Evolutionary conservation across 2,329 filamentous ascomycete genomes (phyloP), one percentile per base, ranked within the genome.

Genomic region (Pseudopyrenochaeta lycopersici): DNA sequence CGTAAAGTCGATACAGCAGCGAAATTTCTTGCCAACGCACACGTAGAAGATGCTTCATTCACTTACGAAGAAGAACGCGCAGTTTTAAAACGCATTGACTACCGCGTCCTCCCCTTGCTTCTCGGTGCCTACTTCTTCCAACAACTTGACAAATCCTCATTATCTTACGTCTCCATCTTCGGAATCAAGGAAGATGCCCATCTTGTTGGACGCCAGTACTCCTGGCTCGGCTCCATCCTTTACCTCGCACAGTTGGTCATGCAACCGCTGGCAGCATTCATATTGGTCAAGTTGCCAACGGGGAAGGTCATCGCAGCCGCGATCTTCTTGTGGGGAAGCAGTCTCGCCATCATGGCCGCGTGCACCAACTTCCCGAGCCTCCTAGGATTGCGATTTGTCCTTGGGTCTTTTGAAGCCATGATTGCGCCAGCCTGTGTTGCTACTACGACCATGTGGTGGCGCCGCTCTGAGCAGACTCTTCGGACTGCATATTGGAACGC

Each of bases 381-480:
- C 9, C 56, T 79, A 14, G 69, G 66, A 2, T 62, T 73, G 14
- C 64, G 77, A 2, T 79, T 81, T 42, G 69, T 77, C 7, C 65
- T 82, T 6, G 80, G 79, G 2, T 63, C 71, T 2, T 78, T 79
- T 47, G 60, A 64, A 31, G 62, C 63, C 6, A 60, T 63, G 55
- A 61, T 66, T 21, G 72, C 79, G 10, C 84, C 84, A 0, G 81
- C 80, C 17, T 86, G 85, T 58, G 76, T 85, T 14, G 82, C 83
- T 15, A 83, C 86, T 30, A 85, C 84, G 1, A 80, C 83, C 49
- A 85, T 85, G 82, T 87, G 84, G 84, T 87, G 82, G 79, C 78
- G 83, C 27, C 76, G 84, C 49, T 77, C 80, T 48, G 84, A 87
- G 60, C 84, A 87, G 69, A 85, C 84, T 0, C 61, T 83, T 38